Evolutionary conservation across 768 basidiomycete species (phyloP), one percentile per base, ranked within the genome.

Genomic region (Gloeophyllum trabeum): DNA sequence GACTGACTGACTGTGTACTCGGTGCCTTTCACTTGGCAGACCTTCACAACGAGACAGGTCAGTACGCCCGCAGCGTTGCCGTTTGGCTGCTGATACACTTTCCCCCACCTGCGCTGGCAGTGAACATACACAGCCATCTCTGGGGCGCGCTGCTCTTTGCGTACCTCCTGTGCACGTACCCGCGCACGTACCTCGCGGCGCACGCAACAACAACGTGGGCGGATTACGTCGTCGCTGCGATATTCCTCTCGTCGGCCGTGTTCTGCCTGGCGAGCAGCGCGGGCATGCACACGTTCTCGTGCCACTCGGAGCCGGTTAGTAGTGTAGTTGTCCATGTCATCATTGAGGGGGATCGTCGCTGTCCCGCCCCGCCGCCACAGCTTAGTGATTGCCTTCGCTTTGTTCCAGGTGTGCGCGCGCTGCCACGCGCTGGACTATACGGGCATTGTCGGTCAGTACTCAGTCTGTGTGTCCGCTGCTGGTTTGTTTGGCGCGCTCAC

Each of bases 121-220:
- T 92, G 43, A 93, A 93, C 61, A 88, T 92, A 36, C 83, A 89
- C 59, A 82, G 71, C 45, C 90, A 92, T 55, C 64, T 90, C 5
- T 71, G 76, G 64, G 84, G 78, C 21, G 76, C 80, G 24, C 53
- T 74, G 3, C 51, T 85, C 20, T 87, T 86, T 54, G 51, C 62
- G 13, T 67, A 69, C 55, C 60, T 83, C 41, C 62, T 81, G 25
- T 52, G 55, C 30, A 75, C 74, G 4, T 75, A 79, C 48, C 69
- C 70, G 44, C 58, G 66, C 19, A 62, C 61, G 35, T 66, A 81
- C 51, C 59, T 82, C 41, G 59, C 60, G 22, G 71, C 81, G 47
- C 66, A 70, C 18, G 62, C 66, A 32, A 10, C 36, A 7, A 65
- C 77, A 34, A 75, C 75, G 19, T 80, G 75, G 76, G 46, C 62